phyloP scores from a whole-genome alignment of 1,284 basidiomycete species.

The Leccinum olivaceoglutinosum region DNA sequence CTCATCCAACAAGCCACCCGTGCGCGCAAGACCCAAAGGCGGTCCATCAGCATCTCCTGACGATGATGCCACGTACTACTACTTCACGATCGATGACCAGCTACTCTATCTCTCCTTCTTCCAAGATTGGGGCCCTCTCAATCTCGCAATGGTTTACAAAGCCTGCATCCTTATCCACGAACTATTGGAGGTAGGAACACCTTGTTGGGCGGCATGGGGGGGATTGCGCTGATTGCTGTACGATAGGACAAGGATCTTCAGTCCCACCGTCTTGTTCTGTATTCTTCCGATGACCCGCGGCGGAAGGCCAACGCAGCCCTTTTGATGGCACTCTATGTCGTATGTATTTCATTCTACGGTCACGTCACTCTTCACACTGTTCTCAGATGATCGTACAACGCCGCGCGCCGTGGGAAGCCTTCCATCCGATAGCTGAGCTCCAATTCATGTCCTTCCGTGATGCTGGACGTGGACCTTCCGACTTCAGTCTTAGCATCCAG shows the following conservation, averaged over 20 bases:
- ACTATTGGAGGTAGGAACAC: constrained; percentile 63
- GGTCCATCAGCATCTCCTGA: constrained; percentile 61
- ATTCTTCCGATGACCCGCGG: constrained; percentile 81
- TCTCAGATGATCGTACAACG: constrained; percentile 88
- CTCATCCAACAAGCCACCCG: constrained; percentile 46
- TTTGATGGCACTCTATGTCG: constrained; percentile 86
- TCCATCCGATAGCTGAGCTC: constrained; percentile 85
- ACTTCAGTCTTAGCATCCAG: constrained; percentile 90
- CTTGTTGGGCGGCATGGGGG: neutral
- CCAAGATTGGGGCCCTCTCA: constrained; percentile 92
- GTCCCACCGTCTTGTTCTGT: constrained; percentile 78
- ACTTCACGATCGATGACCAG: constrained; percentile 87
- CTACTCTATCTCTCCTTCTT: constrained; percentile 92
- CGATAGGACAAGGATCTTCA: constrained; percentile 63
- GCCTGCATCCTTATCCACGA: constrained; percentile 92
- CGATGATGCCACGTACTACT: constrained; percentile 70
- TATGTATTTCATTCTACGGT: constrained; percentile 37
- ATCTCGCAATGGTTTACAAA: constrained; percentile 88
- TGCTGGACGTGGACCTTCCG: constrained; percentile 88
- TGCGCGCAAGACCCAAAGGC: constrained; percentile 53
- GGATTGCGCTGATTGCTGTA: constrained; percentile 14
- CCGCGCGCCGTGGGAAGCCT: constrained; percentile 91
- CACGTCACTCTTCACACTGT: constrained; percentile 16
- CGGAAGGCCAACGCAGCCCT: constrained; percentile 92
- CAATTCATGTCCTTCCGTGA: constrained; percentile 96